Conservation (phyloP, 306 rosid species). For the Citrullus amarus region DNA sequence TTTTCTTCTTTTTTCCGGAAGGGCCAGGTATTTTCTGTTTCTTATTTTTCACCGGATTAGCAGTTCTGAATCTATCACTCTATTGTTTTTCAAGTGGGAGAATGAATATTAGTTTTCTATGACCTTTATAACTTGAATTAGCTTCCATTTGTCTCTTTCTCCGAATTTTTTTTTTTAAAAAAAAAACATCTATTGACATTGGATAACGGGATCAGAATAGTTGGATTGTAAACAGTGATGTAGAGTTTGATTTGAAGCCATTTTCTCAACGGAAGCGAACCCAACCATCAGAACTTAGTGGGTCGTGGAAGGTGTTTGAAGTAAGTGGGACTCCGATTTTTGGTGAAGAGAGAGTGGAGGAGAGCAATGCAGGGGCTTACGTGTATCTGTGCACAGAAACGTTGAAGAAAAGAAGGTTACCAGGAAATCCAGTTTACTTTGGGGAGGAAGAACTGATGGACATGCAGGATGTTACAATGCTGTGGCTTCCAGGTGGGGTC, state of each 20-base stretch:
- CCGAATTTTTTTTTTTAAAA: too few relatives aligned
- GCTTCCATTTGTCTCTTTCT: background rate
- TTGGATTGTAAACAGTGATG: constrained; percentile 27
- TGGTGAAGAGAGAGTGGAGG: constrained; percentile 20
- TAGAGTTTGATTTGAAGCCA: constrained; percentile 47
- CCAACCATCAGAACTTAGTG: constrained; percentile 53
- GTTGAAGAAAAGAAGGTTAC: constrained; percentile 56
- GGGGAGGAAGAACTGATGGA: constrained; percentile 76
- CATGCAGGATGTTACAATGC: constrained; percentile 60
- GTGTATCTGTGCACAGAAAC: constrained; percentile 74
- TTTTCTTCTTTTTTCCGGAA: background rate
- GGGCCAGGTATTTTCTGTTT: constrained; percentile 38
- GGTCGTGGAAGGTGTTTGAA: constrained; percentile 91
- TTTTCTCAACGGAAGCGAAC: constrained; percentile 68
- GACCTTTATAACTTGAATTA: background rate
- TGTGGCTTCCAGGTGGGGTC: constrained; percentile 93
- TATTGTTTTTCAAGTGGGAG: background rate
- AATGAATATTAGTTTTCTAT: background rate
- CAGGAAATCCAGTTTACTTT: constrained; percentile 38
- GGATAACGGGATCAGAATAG: background rate
- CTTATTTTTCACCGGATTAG: background rate
- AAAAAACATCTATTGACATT: background rate
- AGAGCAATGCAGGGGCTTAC: constrained; percentile 16
- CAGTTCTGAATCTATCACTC: background rate
- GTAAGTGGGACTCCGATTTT: constrained; percentile 69